Base-by-base conservation (phyloP, 805 yeast species). In the Torulaspora microellipsoides region DNA sequence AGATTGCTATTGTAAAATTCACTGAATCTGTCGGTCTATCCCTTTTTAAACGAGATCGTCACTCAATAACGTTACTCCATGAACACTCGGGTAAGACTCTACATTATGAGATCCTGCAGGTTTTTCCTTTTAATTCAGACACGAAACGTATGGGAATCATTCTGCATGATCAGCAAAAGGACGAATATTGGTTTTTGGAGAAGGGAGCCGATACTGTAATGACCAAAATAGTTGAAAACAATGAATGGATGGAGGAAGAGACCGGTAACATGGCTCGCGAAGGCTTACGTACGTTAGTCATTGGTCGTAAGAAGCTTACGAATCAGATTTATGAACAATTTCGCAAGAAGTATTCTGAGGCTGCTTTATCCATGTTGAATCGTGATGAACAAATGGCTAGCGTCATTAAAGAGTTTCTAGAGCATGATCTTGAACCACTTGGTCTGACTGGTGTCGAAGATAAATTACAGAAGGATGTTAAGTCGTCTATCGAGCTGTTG, bases 361-460 rank as follows among this genome's bases (percentile, higher is more conserved):
- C 98, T 2, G 76, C 89, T 3, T 63, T 87, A 34, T 69, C 89
- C 1, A 84, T 93, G 95, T 65, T 70, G 15, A 80, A 84, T 57
- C 79, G 99, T 49, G 99, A 93, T 36, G 67, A 67, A 10, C 72
- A 70, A 29, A 84, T 89, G 85, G 83, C 81, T 40, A 72, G 71
- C 34, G 85, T 82, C 2, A 76, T 95, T 2, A 54, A 73, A 1
- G 79, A 78, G 50, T 81, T 77, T 57, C 71, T 93, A 53, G 99
- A 93, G 63, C 76, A 75, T 49, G 90, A 88, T 54, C 66, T 93
- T 36, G 97, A 90, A 56, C 72, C 93, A 20, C 66, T 88, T 39
- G 99, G 99, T 0, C 70, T 93, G 32, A 93, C 99, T 0, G 99
- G 99, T 49, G 99, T 93, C 17, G 99, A 93, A 61, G 99, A 93